Conservation (phyloP, 352 stramenopile species). For the Pythium monospermum region DNA sequence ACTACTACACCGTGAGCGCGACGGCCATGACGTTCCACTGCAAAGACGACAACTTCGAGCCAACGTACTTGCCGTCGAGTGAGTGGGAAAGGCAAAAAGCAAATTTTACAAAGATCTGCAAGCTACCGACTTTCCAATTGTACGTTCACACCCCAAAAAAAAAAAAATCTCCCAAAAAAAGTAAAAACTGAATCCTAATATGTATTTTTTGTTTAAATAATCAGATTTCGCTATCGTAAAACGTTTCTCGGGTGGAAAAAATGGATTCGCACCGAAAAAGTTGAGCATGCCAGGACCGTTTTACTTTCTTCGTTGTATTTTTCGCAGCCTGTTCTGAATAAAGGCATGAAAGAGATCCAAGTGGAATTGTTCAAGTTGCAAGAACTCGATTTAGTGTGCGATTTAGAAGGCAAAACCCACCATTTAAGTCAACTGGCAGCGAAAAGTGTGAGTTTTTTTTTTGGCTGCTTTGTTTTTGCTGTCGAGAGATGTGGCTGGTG, state of each 20-base stretch:
- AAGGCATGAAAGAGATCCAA: constrained; percentile 31
- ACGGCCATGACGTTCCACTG: constrained; percentile 56
- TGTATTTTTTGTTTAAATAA: neutral
- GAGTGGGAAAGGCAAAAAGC: constrained; percentile 55
- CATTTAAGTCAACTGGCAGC: constrained; percentile 28
- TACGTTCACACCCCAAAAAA: constrained; percentile 21
- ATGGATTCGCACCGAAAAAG: constrained; percentile 38
- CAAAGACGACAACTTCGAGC: constrained; percentile 39
- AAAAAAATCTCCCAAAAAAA: no score
- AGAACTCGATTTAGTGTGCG: constrained; percentile 31
- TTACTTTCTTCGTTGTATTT: constrained; percentile 49
- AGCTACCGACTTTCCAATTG: constrained; percentile 45
- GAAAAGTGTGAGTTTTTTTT: constrained; percentile 31
- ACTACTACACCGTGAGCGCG: constrained; percentile 69
- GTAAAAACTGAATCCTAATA: neutral
- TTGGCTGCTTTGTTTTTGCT: neutral
- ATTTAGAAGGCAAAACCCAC: constrained; percentile 36
- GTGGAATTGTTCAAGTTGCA: constrained; percentile 27
- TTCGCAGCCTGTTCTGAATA: constrained; percentile 30
- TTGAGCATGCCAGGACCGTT: constrained; percentile 34
- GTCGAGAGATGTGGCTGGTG: neutral
- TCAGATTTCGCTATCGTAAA: constrained; percentile 65
- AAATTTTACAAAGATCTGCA: constrained; percentile 34
- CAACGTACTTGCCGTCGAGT: constrained; percentile 32
- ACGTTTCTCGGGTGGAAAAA: constrained; percentile 54